Evolutionary conservation across 495 filamentous ascomycete species (phyloP).

Genomic region (Neurospora terricola): DNA sequence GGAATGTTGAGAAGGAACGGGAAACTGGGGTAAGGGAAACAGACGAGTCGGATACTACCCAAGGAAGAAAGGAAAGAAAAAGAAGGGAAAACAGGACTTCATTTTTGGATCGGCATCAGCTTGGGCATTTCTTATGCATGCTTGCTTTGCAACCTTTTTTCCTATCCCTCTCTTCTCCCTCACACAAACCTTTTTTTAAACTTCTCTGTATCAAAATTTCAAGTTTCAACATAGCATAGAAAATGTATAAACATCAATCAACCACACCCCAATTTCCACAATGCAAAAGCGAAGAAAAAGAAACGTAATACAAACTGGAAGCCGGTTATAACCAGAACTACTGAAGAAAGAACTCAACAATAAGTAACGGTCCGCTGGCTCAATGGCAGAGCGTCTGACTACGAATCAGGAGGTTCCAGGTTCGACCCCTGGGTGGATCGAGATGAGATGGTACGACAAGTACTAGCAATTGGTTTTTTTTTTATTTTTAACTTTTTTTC

Average conservation of each 20-base stretch:
- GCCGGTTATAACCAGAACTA: not conserved
- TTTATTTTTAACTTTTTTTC: not conserved
- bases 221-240: not conserved
- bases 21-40: not conserved
- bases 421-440: not conserved
- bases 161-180: not conserved
- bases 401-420: not conserved
- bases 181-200: not conserved
- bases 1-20: too few relatives aligned
- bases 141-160: not conserved
- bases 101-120: not conserved
- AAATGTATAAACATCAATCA: not conserved
- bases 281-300: not conserved
- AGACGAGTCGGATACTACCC: not conserved
- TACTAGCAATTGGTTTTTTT: not conserved
- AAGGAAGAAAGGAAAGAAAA: not conserved
- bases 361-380: not conserved
- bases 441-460: not conserved
- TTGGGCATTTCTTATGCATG: not conserved
- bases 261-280: not conserved
- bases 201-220: not conserved
- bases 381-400: not conserved
- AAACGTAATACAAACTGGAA: not conserved
- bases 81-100: not conserved
- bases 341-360: not conserved